Percentiles rank a stretch among this genome's conserved stretches.
Evolutionary conservation across 1,284 basidiomycete genomes (phyloP).

Genomic region (Ustilago esculenta): DNA sequence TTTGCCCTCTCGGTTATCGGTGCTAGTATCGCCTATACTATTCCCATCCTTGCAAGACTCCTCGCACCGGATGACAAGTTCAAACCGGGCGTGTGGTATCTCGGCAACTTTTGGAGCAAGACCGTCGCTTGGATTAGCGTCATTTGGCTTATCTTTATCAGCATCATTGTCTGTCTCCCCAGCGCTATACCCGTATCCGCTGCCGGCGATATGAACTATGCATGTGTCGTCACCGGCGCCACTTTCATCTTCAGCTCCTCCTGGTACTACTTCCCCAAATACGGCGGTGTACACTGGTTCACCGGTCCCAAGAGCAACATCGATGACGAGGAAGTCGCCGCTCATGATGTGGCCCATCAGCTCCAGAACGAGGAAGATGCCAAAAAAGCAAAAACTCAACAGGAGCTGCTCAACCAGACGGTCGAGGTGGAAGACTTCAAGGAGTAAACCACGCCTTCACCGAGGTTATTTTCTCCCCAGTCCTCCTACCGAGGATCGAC

Average conservation of each 20-base stretch:
- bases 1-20: conserved; percentile 47
- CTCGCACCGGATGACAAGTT: conserved; percentile 25
- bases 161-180: conserved; percentile 47
- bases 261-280: conserved; percentile 50
- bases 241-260: conserved; percentile 37
- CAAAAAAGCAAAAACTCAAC: conserved; percentile 25
- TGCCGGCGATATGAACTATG: conserved; percentile 49
- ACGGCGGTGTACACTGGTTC: conserved; percentile 49
- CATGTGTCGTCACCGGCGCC: conserved; percentile 43
- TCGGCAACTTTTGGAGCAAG: conserved; percentile 47
- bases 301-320: conserved; percentile 42
- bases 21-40: conserved; percentile 37
- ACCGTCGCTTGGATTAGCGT: conserved; percentile 36
- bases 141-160: conserved; percentile 41
- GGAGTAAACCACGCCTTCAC: no score
- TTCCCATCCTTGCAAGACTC: conserved; percentile 39
- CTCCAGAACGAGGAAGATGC: conserved; percentile 21
- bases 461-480: no score
- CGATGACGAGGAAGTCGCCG: conserved; percentile 36
- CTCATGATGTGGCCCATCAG: conserved; percentile 19
- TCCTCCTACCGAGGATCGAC: no score
- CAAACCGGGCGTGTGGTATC: conserved; percentile 44
- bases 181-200: conserved; percentile 33
- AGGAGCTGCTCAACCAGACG: conserved; percentile 24
- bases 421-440: conserved; percentile 31